Evolutionary conservation across 257 asterid genomes (phyloP).

Genomic region (Forsythia suspensa): DNA sequence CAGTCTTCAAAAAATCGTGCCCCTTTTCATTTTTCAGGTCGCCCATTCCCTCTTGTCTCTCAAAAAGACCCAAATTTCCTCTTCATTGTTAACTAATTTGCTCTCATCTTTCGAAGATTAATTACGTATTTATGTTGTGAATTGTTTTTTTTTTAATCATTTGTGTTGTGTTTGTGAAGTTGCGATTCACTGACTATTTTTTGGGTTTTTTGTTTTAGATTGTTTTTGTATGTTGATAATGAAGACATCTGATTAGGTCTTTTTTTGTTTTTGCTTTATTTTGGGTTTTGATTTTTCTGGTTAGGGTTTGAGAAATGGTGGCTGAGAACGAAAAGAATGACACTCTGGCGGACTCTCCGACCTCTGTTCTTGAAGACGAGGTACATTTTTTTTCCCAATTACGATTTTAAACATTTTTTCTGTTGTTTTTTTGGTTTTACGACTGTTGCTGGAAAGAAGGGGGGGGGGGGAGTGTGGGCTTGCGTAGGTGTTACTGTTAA

Average conservation of each 20-base stretch:
- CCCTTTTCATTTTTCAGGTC: neutral
- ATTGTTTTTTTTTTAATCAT: neutral
- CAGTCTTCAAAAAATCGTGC: neutral
- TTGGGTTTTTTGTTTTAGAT: neutral
- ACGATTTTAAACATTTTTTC: neutral
- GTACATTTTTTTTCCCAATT: slow-evolving; percentile 26
- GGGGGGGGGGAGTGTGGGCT: neutral
- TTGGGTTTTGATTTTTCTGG: neutral
- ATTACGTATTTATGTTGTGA: slow-evolving; percentile 6
- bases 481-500: neutral
- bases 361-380: slow-evolving; percentile 97
- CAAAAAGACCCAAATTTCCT: neutral
- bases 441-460: neutral
- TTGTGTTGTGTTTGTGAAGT: slow-evolving; percentile 10
- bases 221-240: neutral
- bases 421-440: neutral
- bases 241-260: neutral
- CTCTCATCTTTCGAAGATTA: neutral
- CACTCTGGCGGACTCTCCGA: slow-evolving; percentile 74
- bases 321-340: slow-evolving; percentile 61
- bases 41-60: slow-evolving; percentile 18
- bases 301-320: slow-evolving; percentile 42
- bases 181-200: neutral
- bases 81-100: neutral
- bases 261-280: slow-evolving; percentile 5